Conservation (phyloP, 495 filamentous ascomycete genomes). For the Cryomyces minteri region DNA sequence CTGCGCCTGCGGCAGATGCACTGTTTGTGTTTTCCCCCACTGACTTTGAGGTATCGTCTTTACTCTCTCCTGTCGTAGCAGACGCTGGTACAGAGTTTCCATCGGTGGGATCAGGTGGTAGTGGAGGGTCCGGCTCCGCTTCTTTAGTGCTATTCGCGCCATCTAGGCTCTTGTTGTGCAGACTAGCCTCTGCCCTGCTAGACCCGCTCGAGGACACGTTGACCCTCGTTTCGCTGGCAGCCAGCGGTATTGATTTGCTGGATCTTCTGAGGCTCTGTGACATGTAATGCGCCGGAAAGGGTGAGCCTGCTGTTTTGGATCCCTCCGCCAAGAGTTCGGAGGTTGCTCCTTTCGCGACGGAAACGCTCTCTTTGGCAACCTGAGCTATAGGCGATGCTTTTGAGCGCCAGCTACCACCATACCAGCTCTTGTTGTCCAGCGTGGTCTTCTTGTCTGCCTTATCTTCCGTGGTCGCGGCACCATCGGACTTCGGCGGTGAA, state of each 20-base stretch:
- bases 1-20: background rate
- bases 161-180: background rate
- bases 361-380: constrained; percentile 17
- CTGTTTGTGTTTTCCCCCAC: background rate
- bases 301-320: background rate
- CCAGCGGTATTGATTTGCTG: constrained; percentile 16
- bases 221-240: constrained; percentile 18
- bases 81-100: background rate
- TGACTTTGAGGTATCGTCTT: background rate
- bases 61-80: background rate
- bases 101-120: constrained; percentile 9
- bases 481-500: background rate
- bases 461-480: background rate
- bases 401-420: constrained; percentile 17
- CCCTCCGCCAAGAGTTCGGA: constrained; percentile 11
- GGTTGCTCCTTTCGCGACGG: constrained; percentile 15
- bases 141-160: background rate
- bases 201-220: constrained; percentile 5
- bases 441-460: background rate
- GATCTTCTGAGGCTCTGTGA: constrained; percentile 11
- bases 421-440: constrained; percentile 8
- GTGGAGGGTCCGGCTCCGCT: constrained; percentile 6
- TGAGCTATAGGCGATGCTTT: constrained; percentile 18
- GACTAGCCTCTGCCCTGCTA: background rate
- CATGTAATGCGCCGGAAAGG: constrained; percentile 6